Evolutionary conservation across 1,284 basidiomycete species (phyloP), one percentile per base, ranked within the genome.

Genomic region (Porodaedalea pini): DNA sequence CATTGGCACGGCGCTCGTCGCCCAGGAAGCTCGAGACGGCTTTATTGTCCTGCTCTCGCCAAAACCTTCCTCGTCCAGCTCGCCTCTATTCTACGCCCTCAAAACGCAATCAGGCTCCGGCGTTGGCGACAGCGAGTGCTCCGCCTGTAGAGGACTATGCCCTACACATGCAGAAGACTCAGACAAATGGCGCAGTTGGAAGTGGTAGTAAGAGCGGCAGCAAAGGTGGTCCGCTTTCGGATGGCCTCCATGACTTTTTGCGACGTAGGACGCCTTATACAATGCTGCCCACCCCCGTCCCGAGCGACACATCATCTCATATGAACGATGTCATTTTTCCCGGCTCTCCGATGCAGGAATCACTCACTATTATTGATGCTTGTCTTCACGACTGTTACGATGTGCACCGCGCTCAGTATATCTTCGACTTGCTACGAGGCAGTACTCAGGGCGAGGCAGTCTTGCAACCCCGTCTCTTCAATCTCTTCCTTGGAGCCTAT

Each of bases 351-450:
- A 82, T 85, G 0, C 82, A 85, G 67, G 88, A 92, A 67, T 75
- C 80, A 49, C 69, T 90, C 10, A 82, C 88, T 0, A 78, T 92
- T 61, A 87, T 94, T 69, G 84, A 89, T 63, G 88, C 89, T 0
- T 93, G 91, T 68, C 70, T 93, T 15, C 79, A 86, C 67, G 81
- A 86, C 60, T 69, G 82, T 0, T 82, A 86, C 69, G 85, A 92
- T 65, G 83, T 91, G 0, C 76, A 78, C 0, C 83, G 90, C 15
- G 89, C 89, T 8, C 81, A 81, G 61, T 70, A 73, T 44, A 78
- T 92, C 21, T 90, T 91, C 62, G 79, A 84, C 50, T 75, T 76
- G 6, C 65, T 91, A 31, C 78, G 86, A 3, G 63, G 52, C 59
- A n/a, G 65, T 55, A 59, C 57, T 32, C 56, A 52, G 3, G 68